phyloP scores from a whole-genome alignment of 768 basidiomycete species.

The Kwoniella heveanensis region DNA sequence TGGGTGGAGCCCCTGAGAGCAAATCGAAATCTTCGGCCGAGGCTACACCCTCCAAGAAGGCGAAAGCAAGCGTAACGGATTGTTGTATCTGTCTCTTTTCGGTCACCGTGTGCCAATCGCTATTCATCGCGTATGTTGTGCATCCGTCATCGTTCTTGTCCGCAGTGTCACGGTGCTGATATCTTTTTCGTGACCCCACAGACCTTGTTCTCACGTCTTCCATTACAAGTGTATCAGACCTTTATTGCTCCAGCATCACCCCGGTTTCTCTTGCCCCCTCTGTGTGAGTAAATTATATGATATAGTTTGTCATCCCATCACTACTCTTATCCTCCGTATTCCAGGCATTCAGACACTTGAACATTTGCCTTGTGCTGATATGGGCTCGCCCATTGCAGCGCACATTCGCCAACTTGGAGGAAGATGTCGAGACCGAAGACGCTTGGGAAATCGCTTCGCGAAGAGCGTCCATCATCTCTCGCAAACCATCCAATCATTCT shows the following conservation, averaged over 20 bases:
- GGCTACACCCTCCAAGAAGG: constrained; percentile 36
- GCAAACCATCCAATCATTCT: constrained; percentile 37
- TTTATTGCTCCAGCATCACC: constrained; percentile 81
- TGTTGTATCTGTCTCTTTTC: constrained; percentile 93
- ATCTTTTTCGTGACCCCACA: constrained; percentile 1
- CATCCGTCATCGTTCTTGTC: too few species aligned
- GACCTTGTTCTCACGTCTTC: constrained; percentile 84
- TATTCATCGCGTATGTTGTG: constrained; percentile 86
- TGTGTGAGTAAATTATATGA: constrained; percentile 59
- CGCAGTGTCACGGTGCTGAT: too few species aligned
- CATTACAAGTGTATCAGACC: constrained; percentile 90
- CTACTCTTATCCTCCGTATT: too few species aligned
- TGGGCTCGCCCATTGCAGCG: constrained; percentile 55
- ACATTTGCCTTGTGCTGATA: constrained; percentile 3
- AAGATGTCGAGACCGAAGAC: constrained; percentile 80
- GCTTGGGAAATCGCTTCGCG: constrained; percentile 54
- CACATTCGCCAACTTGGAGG: constrained; percentile 91
- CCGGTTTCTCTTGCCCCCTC: constrained; percentile 91
- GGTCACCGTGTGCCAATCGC: constrained; percentile 89
- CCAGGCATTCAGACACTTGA: too few species aligned
- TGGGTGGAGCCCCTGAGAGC: constrained; percentile 50
- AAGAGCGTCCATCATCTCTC: constrained; percentile 43
- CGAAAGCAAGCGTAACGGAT: constrained; percentile 61
- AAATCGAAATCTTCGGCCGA: constrained; percentile 23
- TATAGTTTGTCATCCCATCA: background rate